These are phyloP conservation scores for Hordeum marinum DNA, from an alignment of 176 grass and related monocot genomes.

Conservation along the genomic window DNA sequence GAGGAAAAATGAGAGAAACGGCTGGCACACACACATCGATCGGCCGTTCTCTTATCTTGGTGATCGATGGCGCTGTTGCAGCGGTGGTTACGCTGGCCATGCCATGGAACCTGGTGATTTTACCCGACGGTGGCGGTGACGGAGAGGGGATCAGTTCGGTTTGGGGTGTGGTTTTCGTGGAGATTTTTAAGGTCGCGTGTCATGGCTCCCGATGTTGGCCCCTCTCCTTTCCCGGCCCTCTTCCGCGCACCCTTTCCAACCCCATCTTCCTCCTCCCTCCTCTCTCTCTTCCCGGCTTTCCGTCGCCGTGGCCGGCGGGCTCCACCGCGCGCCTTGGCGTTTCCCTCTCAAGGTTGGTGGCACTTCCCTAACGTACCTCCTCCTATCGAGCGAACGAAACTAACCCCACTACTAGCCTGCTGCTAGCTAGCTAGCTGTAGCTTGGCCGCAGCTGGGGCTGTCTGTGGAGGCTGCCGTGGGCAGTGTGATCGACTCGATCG, in stretches of 20 bases:
- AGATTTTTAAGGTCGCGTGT: constrained; percentile 89
- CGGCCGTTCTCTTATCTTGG: not conserved
- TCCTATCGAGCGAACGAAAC: constrained; percentile 35
- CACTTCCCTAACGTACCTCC: constrained; percentile 46
- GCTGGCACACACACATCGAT: not conserved
- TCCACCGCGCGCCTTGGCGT: constrained; percentile 17
- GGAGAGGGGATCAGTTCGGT: constrained; percentile 26
- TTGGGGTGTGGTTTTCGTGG: constrained; percentile 51
- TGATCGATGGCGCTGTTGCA: not conserved
- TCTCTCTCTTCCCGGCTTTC: not conserved
- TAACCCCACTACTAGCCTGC: constrained; percentile 48
- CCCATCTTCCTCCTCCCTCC: not conserved
- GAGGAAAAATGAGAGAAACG: not conserved
- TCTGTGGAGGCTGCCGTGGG: not conserved
- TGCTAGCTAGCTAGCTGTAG: not conserved
- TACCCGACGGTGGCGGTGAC: constrained; percentile 9
- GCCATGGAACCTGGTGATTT: not conserved
- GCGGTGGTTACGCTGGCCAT: constrained; percentile 41
- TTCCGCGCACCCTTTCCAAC: not conserved
- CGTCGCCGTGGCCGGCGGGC: not conserved
- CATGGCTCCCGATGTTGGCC: constrained; percentile 46
- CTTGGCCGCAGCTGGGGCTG: not conserved
- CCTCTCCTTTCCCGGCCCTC: constrained; percentile 28
- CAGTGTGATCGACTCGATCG: not conserved
- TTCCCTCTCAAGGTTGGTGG: constrained; percentile 70